phyloP scores from a whole-genome alignment of 441 rosid species.

The Populus tomentosa region DNA sequence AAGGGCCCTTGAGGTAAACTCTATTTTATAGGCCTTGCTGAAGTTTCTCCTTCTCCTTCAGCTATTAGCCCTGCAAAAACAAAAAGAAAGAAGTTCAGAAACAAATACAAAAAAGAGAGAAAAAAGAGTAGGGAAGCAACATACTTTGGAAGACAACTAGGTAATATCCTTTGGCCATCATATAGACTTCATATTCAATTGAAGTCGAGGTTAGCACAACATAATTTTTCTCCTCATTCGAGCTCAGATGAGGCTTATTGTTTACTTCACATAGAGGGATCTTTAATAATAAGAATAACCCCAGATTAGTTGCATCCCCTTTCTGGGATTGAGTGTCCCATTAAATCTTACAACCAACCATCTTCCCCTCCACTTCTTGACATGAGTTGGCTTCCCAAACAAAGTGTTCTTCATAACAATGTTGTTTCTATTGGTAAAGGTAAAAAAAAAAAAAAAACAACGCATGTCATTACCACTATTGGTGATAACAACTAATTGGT shows the following conservation, averaged over 20 bases:
- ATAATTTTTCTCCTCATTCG: no score
- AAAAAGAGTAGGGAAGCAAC: not conserved
- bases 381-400: not conserved
- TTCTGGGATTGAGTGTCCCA: not conserved
- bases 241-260: no score
- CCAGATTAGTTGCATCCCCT: no score
- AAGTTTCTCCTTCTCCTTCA: no score
- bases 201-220: not conserved
- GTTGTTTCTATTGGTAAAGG: not conserved
- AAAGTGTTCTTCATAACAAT: not conserved
- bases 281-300: no score
- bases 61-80: not conserved
- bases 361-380: no score
- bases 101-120: no score
- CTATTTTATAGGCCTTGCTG: rapidly evolving
- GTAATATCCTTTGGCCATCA: rapidly evolving
- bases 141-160: not conserved
- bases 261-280: no score
- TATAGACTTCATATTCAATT: no score
- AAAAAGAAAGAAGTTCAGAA: no score
- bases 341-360: not conserved
- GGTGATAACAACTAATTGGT: no score
- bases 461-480: not conserved
- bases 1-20: not conserved
- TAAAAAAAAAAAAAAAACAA: no score